phyloP scores from a whole-genome alignment of 169 alveolate genomes.

The Cryptosporidium xiaoi region DNA sequence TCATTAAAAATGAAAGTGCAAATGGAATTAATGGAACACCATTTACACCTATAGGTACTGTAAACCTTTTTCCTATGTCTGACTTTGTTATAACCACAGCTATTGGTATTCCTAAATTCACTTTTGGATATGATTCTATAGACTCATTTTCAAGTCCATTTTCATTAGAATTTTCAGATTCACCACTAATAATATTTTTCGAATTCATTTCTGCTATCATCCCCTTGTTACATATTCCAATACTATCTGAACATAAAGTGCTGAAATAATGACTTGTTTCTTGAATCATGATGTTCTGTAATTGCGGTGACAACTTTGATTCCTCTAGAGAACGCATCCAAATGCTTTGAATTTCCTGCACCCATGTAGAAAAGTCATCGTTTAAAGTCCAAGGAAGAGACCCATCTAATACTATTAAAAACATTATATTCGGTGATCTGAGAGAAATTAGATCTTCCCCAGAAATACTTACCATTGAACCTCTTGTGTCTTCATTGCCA shows the following conservation, averaged over 20 bases:
- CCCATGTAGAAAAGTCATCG: slow-evolving; percentile 59
- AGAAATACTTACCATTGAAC: not conserved
- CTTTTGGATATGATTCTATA: slow-evolving; percentile 11
- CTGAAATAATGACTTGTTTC: slow-evolving; percentile 20
- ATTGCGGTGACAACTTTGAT: slow-evolving; percentile 20
- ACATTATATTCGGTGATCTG: slow-evolving; percentile 47
- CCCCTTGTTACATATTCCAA: not conserved
- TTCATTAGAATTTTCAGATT: not conserved
- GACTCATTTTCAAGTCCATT: not conserved
- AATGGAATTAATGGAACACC: slow-evolving; percentile 64
- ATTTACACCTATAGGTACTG: slow-evolving; percentile 25
- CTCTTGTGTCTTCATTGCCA: not conserved
- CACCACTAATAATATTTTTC: not conserved
- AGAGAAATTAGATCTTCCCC: not conserved
- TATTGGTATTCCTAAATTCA: slow-evolving; percentile 67
- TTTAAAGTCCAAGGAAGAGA: slow-evolving; percentile 73
- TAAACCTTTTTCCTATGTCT: slow-evolving; percentile 64
- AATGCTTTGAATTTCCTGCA: slow-evolving; percentile 53
- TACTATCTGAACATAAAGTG: not conserved
- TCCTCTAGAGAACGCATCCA: slow-evolving; percentile 48
- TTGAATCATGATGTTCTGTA: slow-evolving; percentile 55
- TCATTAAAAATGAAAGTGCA: slow-evolving; percentile 50
- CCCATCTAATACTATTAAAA: slow-evolving; percentile 49
- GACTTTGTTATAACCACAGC: slow-evolving; percentile 46
- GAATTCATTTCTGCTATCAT: not conserved